phyloP scores from a whole-genome alignment of 495 filamentous ascomycete species.

The Monascus purpureus region DNA sequence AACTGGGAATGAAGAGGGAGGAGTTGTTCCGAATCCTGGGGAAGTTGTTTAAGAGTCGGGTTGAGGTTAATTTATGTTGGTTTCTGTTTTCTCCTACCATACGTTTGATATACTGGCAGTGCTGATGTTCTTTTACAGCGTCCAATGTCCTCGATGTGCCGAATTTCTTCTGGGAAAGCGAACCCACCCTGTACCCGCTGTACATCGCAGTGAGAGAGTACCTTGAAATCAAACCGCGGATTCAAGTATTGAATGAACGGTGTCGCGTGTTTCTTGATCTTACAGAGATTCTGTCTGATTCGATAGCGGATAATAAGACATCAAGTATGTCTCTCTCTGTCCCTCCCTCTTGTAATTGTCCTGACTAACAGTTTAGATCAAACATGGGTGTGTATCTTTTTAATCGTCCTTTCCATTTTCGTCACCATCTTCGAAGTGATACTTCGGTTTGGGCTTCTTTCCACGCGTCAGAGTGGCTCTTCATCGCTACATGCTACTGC shows the following conservation, averaged over 20 bases:
- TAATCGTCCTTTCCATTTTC: constrained; percentile 80
- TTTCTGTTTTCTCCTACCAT: constrained; percentile 4
- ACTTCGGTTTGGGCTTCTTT: constrained; percentile 70
- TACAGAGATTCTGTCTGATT: constrained; percentile 86
- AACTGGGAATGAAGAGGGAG: constrained; percentile 80
- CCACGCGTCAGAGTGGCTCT: constrained; percentile 13
- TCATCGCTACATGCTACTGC: constrained; percentile 1
- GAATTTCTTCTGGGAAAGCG: constrained; percentile 97
- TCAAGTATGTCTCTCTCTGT: constrained; percentile 34
- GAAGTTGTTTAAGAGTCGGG: constrained; percentile 77
- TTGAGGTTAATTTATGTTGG: constrained; percentile 96
- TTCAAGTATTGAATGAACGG: constrained; percentile 90
- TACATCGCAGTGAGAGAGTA: constrained; percentile 95
- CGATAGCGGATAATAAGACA: constrained; percentile 86
- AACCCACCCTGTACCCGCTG: constrained; percentile 86
- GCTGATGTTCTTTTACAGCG: constrained; percentile 32
- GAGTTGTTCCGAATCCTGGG: constrained; percentile 90
- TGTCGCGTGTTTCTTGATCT: constrained; percentile 95
- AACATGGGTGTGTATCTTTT: constrained; percentile 95
- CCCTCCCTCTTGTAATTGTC: neutral
- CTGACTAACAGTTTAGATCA: constrained; percentile 29
- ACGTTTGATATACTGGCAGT: too few species aligned
- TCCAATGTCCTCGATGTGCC: constrained; percentile 96
- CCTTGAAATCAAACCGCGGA: constrained; percentile 88
- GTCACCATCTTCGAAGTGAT: constrained; percentile 86